These are phyloP conservation scores for Saccharum spontaneum DNA, from an alignment of 176 grass and related monocot species.

Conservation along the genomic window DNA sequence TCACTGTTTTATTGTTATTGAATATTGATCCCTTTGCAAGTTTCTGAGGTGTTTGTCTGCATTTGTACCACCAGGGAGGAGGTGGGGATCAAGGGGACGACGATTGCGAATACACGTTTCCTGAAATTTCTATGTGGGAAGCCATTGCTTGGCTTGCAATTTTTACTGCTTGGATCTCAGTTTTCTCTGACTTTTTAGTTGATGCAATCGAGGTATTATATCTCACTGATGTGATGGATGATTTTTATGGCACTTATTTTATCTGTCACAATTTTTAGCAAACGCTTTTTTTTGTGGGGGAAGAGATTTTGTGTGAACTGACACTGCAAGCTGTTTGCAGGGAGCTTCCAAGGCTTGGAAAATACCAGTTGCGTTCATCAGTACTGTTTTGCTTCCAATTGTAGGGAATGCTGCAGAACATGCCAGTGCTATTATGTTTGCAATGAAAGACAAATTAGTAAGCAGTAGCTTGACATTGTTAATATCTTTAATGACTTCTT, in stretches of 20 bases:
- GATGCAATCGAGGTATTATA: conserved; percentile 56
- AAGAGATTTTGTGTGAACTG: neutral
- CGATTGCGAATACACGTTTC: conserved; percentile 15
- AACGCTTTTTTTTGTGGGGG: neutral
- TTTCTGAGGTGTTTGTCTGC: conserved; percentile 20
- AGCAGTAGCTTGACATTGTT: conserved; percentile 11
- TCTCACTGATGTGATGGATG: neutral
- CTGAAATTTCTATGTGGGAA: conserved; percentile 68
- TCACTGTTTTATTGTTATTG: neutral
- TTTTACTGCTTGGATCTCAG: conserved; percentile 68
- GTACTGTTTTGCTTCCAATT: conserved; percentile 81
- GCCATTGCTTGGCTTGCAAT: conserved; percentile 71
- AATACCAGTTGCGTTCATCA: conserved; percentile 74
- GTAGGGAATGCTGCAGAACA: conserved; percentile 87
- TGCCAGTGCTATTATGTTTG: conserved; percentile 73
- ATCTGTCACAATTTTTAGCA: neutral
- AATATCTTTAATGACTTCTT: neutral
- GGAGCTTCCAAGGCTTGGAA: conserved; percentile 63
- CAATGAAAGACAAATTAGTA: conserved; percentile 87
- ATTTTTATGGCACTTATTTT: neutral
- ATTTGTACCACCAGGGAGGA: conserved; percentile 51
- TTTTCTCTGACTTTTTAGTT: conserved; percentile 71
- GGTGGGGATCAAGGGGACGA: conserved; percentile 27
- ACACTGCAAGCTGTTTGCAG: conserved; percentile 37
- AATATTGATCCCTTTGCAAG: neutral